Base-by-base conservation (phyloP, 352 stramenopile genomes). In the Phytophthora europaea region DNA sequence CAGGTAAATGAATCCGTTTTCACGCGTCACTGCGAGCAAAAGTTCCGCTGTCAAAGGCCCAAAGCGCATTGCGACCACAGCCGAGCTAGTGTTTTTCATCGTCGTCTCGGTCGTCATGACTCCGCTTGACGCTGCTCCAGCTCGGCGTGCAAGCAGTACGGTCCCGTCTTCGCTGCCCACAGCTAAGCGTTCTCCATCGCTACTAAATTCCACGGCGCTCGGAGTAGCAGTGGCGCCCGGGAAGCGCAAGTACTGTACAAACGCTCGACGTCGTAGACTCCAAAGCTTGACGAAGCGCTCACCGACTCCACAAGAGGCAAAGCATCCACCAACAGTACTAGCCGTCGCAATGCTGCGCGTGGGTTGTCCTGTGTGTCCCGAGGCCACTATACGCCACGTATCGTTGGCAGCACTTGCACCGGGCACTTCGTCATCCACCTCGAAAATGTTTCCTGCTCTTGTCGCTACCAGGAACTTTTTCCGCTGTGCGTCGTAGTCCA, bases 1-100 rank as follows among this genome's bases (percentile, higher is more conserved):
- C 2, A 95, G 54, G 65, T 94, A 95, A 28, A 94, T 77, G 12
- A 94, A 62, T 1, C 87, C 87, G 34, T 94, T 94, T 1, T 76
- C 75, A 20, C 89, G 82, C 1, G 81, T 72, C 9, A 88, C 87
- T 0, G 83, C 87, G 5, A 95, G 62, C 18, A 76, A 56, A 6
- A 50, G 52, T 1, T 73, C 72, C 1, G 67, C 54, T 45, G 67
- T 45, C 73, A 76, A 15, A 74, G 72, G 16, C 63, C 79, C 31
- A 51, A 93, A 95, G 0, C 78, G 84, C 65, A 93, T 60, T 8
- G 66, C 73, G 5, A 66, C 55, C 7, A 91, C 73, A 0, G 52
- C 53, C n/a, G 79, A 77, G 12, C 76, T 85, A 0, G 83, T 89
- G 61, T 92, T 92, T 61, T 91, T 90, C 73, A 91, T 92, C n/a